These are phyloP conservation scores for Myriosclerotinia scirpicola DNA, from an alignment of 2,329 filamentous ascomycete genomes.

Conservation along the genomic window DNA sequence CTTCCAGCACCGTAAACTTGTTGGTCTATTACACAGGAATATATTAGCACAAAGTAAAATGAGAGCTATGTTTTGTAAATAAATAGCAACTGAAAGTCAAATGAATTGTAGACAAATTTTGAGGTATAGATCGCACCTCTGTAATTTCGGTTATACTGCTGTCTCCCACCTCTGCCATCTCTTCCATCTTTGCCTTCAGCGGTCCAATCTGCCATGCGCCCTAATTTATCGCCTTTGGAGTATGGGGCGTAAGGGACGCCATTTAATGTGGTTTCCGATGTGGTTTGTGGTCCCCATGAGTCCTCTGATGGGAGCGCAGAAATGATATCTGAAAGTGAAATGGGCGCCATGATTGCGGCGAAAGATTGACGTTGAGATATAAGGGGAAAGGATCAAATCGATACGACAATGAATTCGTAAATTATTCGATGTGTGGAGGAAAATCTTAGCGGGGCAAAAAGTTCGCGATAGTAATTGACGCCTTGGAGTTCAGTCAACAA, in stretches of 20 bases:
- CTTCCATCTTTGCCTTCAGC: constrained; percentile 81
- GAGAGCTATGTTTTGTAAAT: constrained; percentile 14
- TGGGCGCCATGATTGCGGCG: constrained; percentile 49
- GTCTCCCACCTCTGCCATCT: constrained; percentile 69
- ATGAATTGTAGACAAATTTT: constrained; percentile 27
- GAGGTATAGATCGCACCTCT: constrained; percentile 64
- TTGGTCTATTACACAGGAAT: constrained; percentile 63
- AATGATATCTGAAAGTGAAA: constrained; percentile 65
- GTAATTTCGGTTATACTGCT: constrained; percentile 90
- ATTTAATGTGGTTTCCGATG: constrained; percentile 83
- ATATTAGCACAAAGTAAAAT: constrained; percentile 24
- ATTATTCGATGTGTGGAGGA: constrained; percentile 34
- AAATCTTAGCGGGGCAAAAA: constrained; percentile 30
- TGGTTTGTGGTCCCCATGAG: constrained; percentile 83
- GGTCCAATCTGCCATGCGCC: constrained; percentile 99
- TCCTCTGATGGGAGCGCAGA: constrained; percentile 71
- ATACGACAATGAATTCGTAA: constrained; percentile 24
- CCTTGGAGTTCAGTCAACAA: neutral
- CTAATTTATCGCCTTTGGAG: constrained; percentile 97
- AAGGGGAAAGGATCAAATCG: constrained; percentile 12
- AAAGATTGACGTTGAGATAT: constrained; percentile 23
- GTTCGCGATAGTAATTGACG: constrained; percentile 5
- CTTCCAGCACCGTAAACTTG: constrained; percentile 94
- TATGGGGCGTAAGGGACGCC: constrained; percentile 97
- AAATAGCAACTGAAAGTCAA: constrained; percentile 17